These are phyloP conservation scores for Tetradesmus lagerheimii DNA, from an alignment of 139 green algal genomes.

Conservation along the genomic window DNA sequence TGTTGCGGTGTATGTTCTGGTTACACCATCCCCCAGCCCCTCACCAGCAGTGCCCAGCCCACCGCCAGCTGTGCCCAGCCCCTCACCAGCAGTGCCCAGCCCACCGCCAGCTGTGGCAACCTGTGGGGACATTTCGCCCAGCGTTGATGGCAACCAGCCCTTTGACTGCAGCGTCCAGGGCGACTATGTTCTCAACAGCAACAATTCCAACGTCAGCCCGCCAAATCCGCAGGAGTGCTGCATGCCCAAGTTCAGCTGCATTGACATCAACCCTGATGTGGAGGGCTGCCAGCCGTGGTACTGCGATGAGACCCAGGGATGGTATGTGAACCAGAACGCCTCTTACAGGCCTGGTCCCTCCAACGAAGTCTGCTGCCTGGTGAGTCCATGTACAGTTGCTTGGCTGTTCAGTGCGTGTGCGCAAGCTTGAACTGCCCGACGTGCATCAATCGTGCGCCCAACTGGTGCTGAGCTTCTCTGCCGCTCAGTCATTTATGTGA, in stretches of 20 bases:
- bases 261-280: background rate
- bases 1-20: no score
- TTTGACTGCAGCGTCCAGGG: background rate
- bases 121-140: background rate
- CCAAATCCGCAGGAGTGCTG: background rate
- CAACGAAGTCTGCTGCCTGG: background rate
- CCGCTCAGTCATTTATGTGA: background rate
- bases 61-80: background rate
- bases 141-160: background rate
- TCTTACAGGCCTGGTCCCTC: background rate
- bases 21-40: background rate
- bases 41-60: background rate
- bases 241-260: background rate
- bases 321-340: background rate
- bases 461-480: no score
- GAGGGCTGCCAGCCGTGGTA: background rate
- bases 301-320: background rate
- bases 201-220: background rate
- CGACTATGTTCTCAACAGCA: background rate
- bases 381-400: background rate
- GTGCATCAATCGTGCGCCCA: no score
- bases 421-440: background rate
- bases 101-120: background rate
- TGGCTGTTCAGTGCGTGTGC: background rate
- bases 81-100: background rate